Evolutionary conservation across 1,284 basidiomycete genomes (phyloP), one percentile per base, ranked within the genome.

Genomic region (Sanguinoderma infundibulare): DNA sequence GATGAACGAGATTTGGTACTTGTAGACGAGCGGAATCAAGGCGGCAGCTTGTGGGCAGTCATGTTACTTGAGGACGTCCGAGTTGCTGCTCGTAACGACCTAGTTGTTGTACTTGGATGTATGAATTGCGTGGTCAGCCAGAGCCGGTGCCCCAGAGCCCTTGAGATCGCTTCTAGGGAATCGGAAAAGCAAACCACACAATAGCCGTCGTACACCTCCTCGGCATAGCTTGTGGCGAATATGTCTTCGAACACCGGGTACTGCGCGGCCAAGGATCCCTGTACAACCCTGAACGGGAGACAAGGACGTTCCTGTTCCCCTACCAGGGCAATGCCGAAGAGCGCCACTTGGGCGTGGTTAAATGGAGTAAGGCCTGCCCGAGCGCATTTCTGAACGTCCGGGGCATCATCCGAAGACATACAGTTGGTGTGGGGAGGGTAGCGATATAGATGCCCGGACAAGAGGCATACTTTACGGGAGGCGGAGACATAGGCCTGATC

Each of bases 261-360:
- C 26, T 64, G 60, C 14, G 51, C 53, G 3, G 58, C 46, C 8
- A 70, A 55, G 24, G 10, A 22, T 67, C 59, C 14, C 42, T 55
- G 38, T 65, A 61, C 1, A n/a, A 70, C 68, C 26, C 59, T 57
- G 46, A 69, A 70, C 2, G 26, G 50, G 22, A 39, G 9, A 63
- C 17, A 7, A 70, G 55, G 8, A 71, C 52, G 34, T 65, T 71
- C 1, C 68, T 68, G 50, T 71, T 68, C 8, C 57, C 42, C 24
- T 36, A 62, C 67, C 64, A 66, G 44, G 17, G 38, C n/a, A n/a
- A 39, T 39, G 4, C 12, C 38, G n/a, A 12, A 14, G 38, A 39
- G 38, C n/a, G 17, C 38, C 38, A n/a, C 17, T 39, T 39, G 38
- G 14, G 8, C 38, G 38, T 39, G 38, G 38, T 39, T 39, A 39